phyloP scores from a whole-genome alignment of 2,329 filamentous ascomycete genomes.

The Exophiala sp. region DNA sequence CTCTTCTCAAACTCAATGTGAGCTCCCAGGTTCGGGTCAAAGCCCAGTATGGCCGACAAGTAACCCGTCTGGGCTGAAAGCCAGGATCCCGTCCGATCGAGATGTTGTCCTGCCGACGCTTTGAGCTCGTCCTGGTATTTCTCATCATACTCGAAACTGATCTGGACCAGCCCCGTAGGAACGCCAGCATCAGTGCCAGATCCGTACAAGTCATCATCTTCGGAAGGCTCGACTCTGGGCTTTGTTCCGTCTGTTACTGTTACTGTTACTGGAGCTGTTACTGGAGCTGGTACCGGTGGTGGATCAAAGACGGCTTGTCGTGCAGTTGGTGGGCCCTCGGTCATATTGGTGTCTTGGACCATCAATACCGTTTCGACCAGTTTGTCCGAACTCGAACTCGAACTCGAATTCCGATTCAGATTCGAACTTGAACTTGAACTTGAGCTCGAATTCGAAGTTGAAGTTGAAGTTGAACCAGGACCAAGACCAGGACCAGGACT shows the following conservation, averaged over 20 bases:
- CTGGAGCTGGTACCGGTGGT: neutral
- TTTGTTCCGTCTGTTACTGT: neutral
- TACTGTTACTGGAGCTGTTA: no score
- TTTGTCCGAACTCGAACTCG: slow-evolving; percentile 30
- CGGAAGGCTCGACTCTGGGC: slow-evolving; percentile 11
- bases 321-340: slow-evolving; percentile 62
- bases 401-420: no score
- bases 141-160: slow-evolving; percentile 64
- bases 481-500: slow-evolving; percentile 19
- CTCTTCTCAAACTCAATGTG: slow-evolving; percentile 10
- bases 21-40: slow-evolving; percentile 41
- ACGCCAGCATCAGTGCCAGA: slow-evolving; percentile 15
- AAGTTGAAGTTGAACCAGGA: no score
- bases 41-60: slow-evolving; percentile 58
- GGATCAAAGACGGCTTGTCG: slow-evolving; percentile 33
- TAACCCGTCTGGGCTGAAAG: slow-evolving; percentile 75
- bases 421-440: no score
- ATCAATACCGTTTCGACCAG: slow-evolving; percentile 65
- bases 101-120: slow-evolving; percentile 62
- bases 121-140: slow-evolving; percentile 69
- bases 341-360: slow-evolving; percentile 44
- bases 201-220: slow-evolving; percentile 27
- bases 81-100: slow-evolving; percentile 83
- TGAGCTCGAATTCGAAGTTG: no score
- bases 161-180: slow-evolving; percentile 26